phyloP scores from a whole-genome alignment of 768 basidiomycete species.

The Amanita polypyramis region DNA sequence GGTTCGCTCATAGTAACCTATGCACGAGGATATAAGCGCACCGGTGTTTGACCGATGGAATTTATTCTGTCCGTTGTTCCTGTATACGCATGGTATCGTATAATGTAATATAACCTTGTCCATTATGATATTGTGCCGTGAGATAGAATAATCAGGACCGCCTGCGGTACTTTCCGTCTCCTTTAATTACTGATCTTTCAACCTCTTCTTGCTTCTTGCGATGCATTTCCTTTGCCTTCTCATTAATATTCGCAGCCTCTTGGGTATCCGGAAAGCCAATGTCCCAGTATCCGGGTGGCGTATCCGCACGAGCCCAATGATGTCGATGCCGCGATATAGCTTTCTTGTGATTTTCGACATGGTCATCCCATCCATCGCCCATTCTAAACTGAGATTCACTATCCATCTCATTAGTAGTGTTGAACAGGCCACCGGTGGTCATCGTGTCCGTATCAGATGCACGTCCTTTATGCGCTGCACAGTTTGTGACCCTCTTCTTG shows the following conservation, averaged over 20 bases:
- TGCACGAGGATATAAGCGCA: slow-evolving; percentile 36
- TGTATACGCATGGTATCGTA: neutral
- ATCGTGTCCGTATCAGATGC: neutral
- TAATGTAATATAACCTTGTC: neutral
- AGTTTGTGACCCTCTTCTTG: slow-evolving; percentile 8
- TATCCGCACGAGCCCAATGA: slow-evolving; percentile 58
- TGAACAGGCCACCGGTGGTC: neutral
- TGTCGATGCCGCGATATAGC: slow-evolving; percentile 64
- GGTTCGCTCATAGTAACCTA: slow-evolving; percentile 33
- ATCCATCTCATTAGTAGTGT: neutral
- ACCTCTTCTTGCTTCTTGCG: slow-evolving; percentile 48
- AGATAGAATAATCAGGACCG: slow-evolving; percentile 6
- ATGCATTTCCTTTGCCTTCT: slow-evolving; percentile 63
- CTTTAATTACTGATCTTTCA: slow-evolving; percentile 49
- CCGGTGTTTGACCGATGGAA: neutral
- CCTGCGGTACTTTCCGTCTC: slow-evolving; percentile 26
- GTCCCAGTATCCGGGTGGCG: slow-evolving; percentile 84
- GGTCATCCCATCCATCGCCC: slow-evolving; percentile 1
- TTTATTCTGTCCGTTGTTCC: no score
- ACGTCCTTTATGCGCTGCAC: neutral
- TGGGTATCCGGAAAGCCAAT: slow-evolving; percentile 89
- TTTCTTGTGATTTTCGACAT: slow-evolving; percentile 49
- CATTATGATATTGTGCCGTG: neutral
- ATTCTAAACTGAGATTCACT: slow-evolving; percentile 2
- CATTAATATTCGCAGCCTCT: slow-evolving; percentile 67